Evolutionary conservation across 352 stramenopile species (phyloP), one percentile per base, ranked within the genome.

Genomic region (Thalassiosira livingstoniorum): DNA sequence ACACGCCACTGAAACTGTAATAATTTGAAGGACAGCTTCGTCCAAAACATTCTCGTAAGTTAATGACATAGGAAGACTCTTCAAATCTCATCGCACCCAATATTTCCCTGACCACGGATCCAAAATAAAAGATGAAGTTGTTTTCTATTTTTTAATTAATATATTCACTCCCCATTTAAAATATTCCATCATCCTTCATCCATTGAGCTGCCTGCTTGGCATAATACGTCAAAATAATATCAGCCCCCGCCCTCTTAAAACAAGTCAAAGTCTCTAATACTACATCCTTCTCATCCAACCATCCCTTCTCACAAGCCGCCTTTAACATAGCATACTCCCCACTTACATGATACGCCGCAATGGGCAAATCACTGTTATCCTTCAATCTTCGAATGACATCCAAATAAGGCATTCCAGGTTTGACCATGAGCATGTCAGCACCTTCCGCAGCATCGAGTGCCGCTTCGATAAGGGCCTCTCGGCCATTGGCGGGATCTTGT

Each of bases 321-420:
- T 98, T 98, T 64, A 99, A 92, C 98, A 99, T 99, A 88, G 98
- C 98, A 94, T 99, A 99, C 91, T 99, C 98, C 80, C 98, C 98
- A 73, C 95, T 98, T 61, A 99, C 98, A 82, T 99, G 95, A 93
- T 99, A 99, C 73, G 97, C 98, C 32, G 97, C 96, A 75, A 99
- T 97, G 0, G 98, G 98, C 70, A 99, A 90, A 58, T 92, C 91
- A 61, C 97, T 96, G 78, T 95, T 94, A 73, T 96, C 92, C 37
- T 97, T 97, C 43, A 99, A 95, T 69, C 94, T 92, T 47, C 93
- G 90, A 78, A 99, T 98, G 34, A 99, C 96, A 93, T 99, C 98
- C 53, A 98, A 92, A 90, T 99, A 99, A 45, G 98, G 98, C 86
- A 99, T 96, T 83, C 96, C 98, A 2, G 98, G 97, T 88, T 99